Base-by-base conservation (phyloP, 805 yeast species). In the Candida golubevii region DNA sequence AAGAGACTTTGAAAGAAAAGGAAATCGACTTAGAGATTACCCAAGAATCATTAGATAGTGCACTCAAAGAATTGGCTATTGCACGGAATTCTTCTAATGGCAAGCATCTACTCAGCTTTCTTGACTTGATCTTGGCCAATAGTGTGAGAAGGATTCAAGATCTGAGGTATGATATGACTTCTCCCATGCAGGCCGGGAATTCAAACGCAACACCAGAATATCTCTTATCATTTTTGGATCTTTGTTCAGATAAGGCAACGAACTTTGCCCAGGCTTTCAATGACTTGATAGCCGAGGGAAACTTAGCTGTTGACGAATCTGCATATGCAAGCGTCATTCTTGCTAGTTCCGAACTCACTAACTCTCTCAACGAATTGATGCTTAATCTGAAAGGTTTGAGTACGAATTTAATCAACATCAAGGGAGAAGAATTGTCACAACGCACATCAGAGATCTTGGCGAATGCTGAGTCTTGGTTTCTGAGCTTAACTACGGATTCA, bases 121-220 rank as follows among this genome's bases (percentile, higher is more conserved):
- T 88, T 45, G 96, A 88, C 60, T 80, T 90, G 8, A 77, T 88
- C 39, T 69, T 88, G 48, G 72, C 70, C 18, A 77, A 85, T 51
- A 88, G 86, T 36, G 78, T 85, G 26, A 80, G 80, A 48, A 72
- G 88, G 41, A 74, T 88, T 42, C 95, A 88, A 63, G 88, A 85
- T 51, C 67, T 85, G 0, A 67, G 77, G 34, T 83, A 78, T 56
- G 88, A 83, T 55, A 69, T 87, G 48, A 83, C 80, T 44, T 83
- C 90, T 5, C 87, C 93, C 28, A 78, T 84, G 79, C 88, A 85
- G 62, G 87, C 88, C 4, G 93, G 93, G 44, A 86, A 85, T 59
- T 79, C 81, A 52, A 82, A 81, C 59, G 74, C 93, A 2, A 78
- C 91, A 0, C 86, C 91, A 2, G 82, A 78, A 51, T 83, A 78